Base-by-base conservation (phyloP, 805 yeast species). In the Sungouiozyma intestinalis region DNA sequence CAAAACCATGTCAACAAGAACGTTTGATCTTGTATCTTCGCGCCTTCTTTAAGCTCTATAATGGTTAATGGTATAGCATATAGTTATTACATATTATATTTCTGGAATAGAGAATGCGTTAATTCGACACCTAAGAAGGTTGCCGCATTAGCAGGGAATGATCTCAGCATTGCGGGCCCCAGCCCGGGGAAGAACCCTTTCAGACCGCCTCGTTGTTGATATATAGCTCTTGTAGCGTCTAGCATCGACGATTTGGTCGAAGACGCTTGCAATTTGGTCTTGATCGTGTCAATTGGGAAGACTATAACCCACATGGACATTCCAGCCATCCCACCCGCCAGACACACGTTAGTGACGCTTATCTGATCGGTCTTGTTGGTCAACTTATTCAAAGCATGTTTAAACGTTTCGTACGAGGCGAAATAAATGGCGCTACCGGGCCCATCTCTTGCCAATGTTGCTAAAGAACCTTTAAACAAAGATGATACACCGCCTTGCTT, bases 121-220 rank as follows among this genome's bases (percentile, higher is more conserved):
- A 88, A 57, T 62, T 90, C 98, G 24, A 90, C 97, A 38, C 97
- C 98, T 31, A 86, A 74, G 67, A 90, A 90, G 2, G 97, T 88
- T 7, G 98, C 97, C n/a, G 98, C 98, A 64, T 92, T 90, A 17
- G 97, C 97, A 3, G 97, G 97, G 81, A 92, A 90, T 34, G 94
- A 81, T 63, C 98, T 76, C 19, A 86, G 76, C 56, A 90, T 68
- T 2, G 97, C 97, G 4, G 98, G 97, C 0, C 96, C 97, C 18
- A 90, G 72, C 44, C 98, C 98, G 2, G 97, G 97, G 85, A 88
- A 90, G 66, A 90, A 90, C 0, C 94, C 95, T 59, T 79, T 82
- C 49, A 86, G 50, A 19, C 97, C 97, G 17, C 88, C 90, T 48
- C 75, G 75, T 5, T 46, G 46, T 3, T 66, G 60, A 60, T 87